A percentile compares a stretch with the other conserved stretches of the same genome.
phyloP scores from a whole-genome alignment of 1,139 yeast species.

The Protomyces pachydermus region DNA sequence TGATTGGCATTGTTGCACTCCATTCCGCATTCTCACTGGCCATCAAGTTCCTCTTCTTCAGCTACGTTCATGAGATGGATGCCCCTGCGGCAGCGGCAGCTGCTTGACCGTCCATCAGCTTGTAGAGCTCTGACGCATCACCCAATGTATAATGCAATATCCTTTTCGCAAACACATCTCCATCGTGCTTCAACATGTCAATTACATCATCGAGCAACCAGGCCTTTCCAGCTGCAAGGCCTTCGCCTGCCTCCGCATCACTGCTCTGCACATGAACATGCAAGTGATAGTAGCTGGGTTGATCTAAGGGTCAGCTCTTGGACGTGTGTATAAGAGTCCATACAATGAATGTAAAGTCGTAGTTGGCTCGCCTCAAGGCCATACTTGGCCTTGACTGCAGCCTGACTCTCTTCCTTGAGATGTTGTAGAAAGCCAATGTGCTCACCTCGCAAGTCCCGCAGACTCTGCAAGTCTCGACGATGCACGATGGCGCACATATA shows the following conservation, averaged over 20 bases:
- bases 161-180: slow-evolving; percentile 47
- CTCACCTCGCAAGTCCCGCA: slow-evolving; percentile 62
- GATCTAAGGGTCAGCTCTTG: slow-evolving; percentile 43
- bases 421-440: slow-evolving; percentile 56
- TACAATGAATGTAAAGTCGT: slow-evolving; percentile 31
- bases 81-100: neutral
- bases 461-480: slow-evolving; percentile 62
- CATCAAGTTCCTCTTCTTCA: slow-evolving; percentile 41
- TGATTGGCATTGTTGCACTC: slow-evolving; percentile 38
- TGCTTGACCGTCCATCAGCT: slow-evolving; percentile 21
- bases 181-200: slow-evolving; percentile 58
- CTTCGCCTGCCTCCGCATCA: slow-evolving; percentile 67
- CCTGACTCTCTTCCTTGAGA: slow-evolving; percentile 61
- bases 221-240: slow-evolving; percentile 74
- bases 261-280: slow-evolving; percentile 87
- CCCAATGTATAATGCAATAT: slow-evolving; percentile 59
- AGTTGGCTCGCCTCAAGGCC: slow-evolving; percentile 14
- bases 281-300: slow-evolving; percentile 93
- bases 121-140: slow-evolving; percentile 76
- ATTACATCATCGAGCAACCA: slow-evolving; percentile 74
- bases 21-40: slow-evolving; percentile 42
- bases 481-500: slow-evolving; percentile 76
- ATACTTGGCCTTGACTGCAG: slow-evolving; percentile 50
- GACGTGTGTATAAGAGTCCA: neutral
- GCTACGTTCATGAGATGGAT: slow-evolving; percentile 14